Evolutionary conservation across 371 early-diverging fungal genomes (phyloP), one percentile per base, ranked within the genome.

Genomic region (Circinella minor): DNA sequence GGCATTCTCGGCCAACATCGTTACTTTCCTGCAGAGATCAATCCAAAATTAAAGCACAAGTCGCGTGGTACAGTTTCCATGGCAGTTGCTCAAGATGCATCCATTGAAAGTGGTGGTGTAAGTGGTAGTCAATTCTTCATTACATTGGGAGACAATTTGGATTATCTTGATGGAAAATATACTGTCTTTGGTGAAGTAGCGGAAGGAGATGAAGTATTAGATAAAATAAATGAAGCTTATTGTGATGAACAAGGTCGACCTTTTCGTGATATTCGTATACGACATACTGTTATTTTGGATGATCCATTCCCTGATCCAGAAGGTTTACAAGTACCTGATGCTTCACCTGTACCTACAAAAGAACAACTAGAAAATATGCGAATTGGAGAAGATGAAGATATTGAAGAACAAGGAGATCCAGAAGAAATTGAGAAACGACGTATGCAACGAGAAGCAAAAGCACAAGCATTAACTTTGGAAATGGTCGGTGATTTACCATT

Each of bases 401-500:
- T 94, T 34, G 91, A 91, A 62, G 82, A 81, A 61, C 86, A 89
- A 4, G 88, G 90, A 17, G 83, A 91, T 47, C 90, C 90, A 0
- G 93, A 92, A 70, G 91, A 91, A 68, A 78, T 90, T 36, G 95
- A 94, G 66, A 80, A 86, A 65, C 75, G 84, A 55, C 81, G 84
- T 15, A 77, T 92, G 47, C 86, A 83, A 61, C 86, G 87, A 17
- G 97, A 99, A 73, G 96, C 98, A 5, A 87, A 89, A 49, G 95
- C 97, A 0, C 91, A 92, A 18, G 96, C 97, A 18, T 77, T 98
- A 39, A 97, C 98, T 2, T 82, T 99, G 55, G 99, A 99, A 79
- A 98, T 99, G 96, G 92, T 99, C 6, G 99, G 99, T 0, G 99
- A 99, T 77, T 77, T 98, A 37, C 98, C 98, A 0, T 96, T 92